A percentile compares a stretch with the other conserved stretches of the same genome.
Conservation (phyloP, 2,329 filamentous ascomycete species). For the Fusarium sp. region DNA sequence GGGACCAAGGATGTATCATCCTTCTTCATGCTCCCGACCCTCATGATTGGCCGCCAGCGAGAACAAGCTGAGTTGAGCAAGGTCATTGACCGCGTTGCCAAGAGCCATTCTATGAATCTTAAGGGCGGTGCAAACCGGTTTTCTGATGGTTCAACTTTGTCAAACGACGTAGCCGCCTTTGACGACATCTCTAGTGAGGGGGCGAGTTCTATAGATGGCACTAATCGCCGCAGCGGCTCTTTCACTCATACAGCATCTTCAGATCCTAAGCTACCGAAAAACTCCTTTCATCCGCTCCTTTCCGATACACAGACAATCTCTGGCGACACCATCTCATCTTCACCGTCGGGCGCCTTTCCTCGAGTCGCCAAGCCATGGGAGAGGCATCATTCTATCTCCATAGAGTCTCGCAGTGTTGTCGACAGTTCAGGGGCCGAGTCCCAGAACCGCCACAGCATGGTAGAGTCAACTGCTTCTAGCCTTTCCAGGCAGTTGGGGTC, state of each 20-base stretch:
- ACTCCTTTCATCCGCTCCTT: conserved; percentile 59
- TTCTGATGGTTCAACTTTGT: conserved; percentile 70
- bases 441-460: conserved; percentile 59
- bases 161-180: conserved; percentile 63
- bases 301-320: conserved; percentile 60
- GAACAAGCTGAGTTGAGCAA: conserved; percentile 80
- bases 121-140: conserved; percentile 62
- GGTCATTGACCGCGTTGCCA: conserved; percentile 84
- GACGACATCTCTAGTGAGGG: conserved; percentile 73
- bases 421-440: conserved; percentile 62
- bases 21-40: conserved; percentile 88
- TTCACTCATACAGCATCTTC: conserved; percentile 63
- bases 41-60: conserved; percentile 84
- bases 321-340: conserved; percentile 65
- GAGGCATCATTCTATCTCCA: conserved; percentile 66
- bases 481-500: conserved; percentile 70
- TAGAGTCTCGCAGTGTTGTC: conserved; percentile 63
- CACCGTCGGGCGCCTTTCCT: conserved; percentile 57
- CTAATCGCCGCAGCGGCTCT: conserved; percentile 65
- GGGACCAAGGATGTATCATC: conserved; percentile 91
- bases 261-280: conserved; percentile 59
- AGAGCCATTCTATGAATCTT: conserved; percentile 69
- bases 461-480: conserved; percentile 64
- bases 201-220: conserved; percentile 70
- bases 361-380: conserved; percentile 66